These are phyloP conservation scores for Podila verticillata DNA, from an alignment of 192 early-diverging fungal species.

Conservation along the genomic window DNA sequence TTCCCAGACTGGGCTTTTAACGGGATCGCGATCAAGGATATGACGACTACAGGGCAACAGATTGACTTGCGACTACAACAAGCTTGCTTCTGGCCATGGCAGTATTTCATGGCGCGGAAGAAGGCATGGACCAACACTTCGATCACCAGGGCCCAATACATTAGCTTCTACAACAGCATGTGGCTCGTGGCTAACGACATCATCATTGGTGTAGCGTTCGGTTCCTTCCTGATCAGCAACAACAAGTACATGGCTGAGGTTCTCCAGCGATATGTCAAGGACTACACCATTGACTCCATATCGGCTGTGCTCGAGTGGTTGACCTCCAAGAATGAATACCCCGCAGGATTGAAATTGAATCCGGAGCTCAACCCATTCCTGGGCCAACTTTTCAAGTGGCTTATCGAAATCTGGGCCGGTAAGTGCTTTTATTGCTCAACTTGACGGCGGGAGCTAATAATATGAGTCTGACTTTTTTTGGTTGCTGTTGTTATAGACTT, in stretches of 20 bases:
- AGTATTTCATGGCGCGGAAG: constrained; percentile 75
- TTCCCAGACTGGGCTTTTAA: constrained; percentile 68
- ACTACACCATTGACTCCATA: constrained; percentile 76
- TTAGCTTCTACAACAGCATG: constrained; percentile 94
- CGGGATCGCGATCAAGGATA: constrained; percentile 77
- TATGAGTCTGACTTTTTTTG: not conserved
- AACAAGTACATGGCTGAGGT: constrained; percentile 62
- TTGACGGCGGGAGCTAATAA: not conserved
- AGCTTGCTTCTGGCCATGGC: constrained; percentile 86
- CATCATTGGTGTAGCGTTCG: constrained; percentile 84
- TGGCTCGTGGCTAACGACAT: constrained; percentile 96
- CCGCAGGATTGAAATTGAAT: constrained; percentile 97
- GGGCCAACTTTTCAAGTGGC: constrained; percentile 90
- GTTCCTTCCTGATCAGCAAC: constrained; percentile 75
- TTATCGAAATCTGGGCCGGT: constrained; percentile 89
- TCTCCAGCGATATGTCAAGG: constrained; percentile 58
- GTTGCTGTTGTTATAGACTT: constrained; percentile 42
- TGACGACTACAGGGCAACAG: constrained; percentile 82
- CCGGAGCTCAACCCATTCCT: constrained; percentile 87
- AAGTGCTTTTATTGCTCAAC: constrained; percentile 5
- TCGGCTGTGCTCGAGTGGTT: constrained; percentile 88
- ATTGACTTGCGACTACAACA: constrained; percentile 90
- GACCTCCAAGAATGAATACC: constrained; percentile 72
- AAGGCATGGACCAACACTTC: constrained; percentile 65
- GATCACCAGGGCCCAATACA: constrained; percentile 75